These are phyloP conservation scores for Pseudocercospora pini-densiflorae DNA, from an alignment of 2,329 filamentous ascomycete species.

Conservation along the genomic window DNA sequence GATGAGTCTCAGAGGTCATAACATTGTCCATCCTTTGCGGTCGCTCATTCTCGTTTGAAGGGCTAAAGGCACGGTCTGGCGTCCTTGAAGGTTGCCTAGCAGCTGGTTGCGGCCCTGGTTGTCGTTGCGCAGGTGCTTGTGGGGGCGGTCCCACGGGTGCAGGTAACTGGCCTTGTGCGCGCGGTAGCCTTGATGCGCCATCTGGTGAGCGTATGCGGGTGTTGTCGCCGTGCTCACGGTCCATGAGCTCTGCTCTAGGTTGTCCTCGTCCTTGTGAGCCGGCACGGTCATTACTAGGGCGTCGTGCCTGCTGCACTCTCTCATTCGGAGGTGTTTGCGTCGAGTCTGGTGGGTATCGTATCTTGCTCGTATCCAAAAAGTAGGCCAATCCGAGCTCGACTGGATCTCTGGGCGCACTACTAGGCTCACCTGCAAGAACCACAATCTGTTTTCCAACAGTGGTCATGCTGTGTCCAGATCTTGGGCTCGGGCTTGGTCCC, in stretches of 20 bases:
- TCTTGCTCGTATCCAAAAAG: slow-evolving; percentile 92
- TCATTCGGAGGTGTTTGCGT: slow-evolving; percentile 40
- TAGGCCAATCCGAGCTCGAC: slow-evolving; percentile 89
- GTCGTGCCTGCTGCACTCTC: slow-evolving; percentile 34
- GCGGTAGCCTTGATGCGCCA: slow-evolving; percentile 23
- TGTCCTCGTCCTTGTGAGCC: slow-evolving; percentile 25
- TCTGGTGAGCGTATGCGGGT: slow-evolving; percentile 30
- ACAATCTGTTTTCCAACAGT: slow-evolving; percentile 90
- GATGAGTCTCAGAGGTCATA: slow-evolving; percentile 20
- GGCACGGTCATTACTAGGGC: slow-evolving; percentile 40
- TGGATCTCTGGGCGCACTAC: slow-evolving; percentile 78
- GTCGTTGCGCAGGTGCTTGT: slow-evolving; percentile 64
- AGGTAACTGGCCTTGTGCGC: slow-evolving; percentile 59
- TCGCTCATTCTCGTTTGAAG: slow-evolving; percentile 33
- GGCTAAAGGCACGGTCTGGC: slow-evolving; percentile 38
- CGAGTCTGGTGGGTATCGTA: slow-evolving; percentile 80
- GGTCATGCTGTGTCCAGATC: slow-evolving; percentile 98
- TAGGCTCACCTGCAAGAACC: slow-evolving; percentile 91
- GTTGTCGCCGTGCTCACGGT: slow-evolving; percentile 31
- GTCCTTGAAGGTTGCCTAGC: slow-evolving; percentile 38
- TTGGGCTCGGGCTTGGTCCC: slow-evolving; percentile 90
- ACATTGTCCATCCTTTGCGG: slow-evolving; percentile 33
- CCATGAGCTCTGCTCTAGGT: slow-evolving; percentile 33
- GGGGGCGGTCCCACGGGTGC: slow-evolving; percentile 67
- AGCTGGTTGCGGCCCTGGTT: slow-evolving; percentile 28